Evolutionary conservation across 441 rosid genomes (phyloP).

Genomic region (Caryocar brasiliense): DNA sequence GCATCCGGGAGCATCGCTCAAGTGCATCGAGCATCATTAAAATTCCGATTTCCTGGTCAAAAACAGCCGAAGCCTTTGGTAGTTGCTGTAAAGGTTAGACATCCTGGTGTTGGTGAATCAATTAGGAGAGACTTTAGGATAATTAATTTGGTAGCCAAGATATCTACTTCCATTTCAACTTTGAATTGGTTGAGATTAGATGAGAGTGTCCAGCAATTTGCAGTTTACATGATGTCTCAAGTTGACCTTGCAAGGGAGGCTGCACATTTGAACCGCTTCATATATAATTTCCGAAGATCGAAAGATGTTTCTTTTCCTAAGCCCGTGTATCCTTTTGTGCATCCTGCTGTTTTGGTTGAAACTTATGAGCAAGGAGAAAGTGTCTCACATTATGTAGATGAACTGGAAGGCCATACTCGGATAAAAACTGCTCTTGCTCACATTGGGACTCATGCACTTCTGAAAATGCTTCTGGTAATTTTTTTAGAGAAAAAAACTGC

Average conservation of each 20-base stretch:
- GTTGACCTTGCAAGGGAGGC: slow-evolving; percentile 99
- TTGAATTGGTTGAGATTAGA: slow-evolving; percentile 93
- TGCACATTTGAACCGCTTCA: slow-evolving; percentile 91
- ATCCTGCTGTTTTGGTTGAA: slow-evolving; percentile 98
- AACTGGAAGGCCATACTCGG: slow-evolving; percentile 57
- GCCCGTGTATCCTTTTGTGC: slow-evolving; percentile 97
- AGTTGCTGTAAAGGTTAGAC: slow-evolving; percentile 98
- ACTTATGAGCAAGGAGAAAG: slow-evolving; percentile 94
- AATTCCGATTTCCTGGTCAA: slow-evolving; percentile 77
- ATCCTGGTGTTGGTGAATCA: slow-evolving; percentile 97
- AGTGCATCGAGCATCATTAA: slow-evolving; percentile 90
- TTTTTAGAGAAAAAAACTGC: background rate
- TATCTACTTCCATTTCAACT: slow-evolving; percentile 67
- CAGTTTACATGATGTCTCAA: slow-evolving; percentile 97
- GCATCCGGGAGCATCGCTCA: slow-evolving; percentile 99
- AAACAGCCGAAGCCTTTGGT: slow-evolving; percentile 51
- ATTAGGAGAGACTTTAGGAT: slow-evolving; percentile 91
- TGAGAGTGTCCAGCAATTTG: slow-evolving; percentile 95
- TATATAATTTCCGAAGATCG: slow-evolving; percentile 90
- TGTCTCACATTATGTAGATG: slow-evolving; percentile 80
- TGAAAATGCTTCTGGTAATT: slow-evolving; percentile 95
- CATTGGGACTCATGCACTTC: slow-evolving; percentile 95
- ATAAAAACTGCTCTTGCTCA: slow-evolving; percentile 87
- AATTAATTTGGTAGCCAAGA: slow-evolving; percentile 69
- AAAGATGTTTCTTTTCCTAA: slow-evolving; percentile 96